phyloP scores from a whole-genome alignment of 331 rosid genomes.

The Arachis monticola region DNA sequence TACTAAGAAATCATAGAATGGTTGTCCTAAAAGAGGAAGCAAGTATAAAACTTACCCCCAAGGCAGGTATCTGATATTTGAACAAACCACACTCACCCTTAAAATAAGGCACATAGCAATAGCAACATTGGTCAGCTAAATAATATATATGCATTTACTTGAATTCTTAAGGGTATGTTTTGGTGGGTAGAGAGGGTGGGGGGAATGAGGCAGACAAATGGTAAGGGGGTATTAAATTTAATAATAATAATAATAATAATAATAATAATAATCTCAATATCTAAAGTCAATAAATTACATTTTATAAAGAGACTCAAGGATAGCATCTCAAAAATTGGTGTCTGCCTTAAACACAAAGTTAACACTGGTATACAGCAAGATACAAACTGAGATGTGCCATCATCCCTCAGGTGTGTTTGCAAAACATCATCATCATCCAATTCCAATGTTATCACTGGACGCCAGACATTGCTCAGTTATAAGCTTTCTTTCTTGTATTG shows the following conservation, averaged over 20 bases:
- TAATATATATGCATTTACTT: slow-evolving; percentile 39
- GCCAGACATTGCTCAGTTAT: slow-evolving; percentile 13
- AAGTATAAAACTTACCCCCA: slow-evolving; percentile 1
- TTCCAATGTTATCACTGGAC: slow-evolving; percentile 29
- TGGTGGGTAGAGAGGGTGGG: neutral
- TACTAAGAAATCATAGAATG: neutral
- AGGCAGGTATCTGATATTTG: too few relatives aligned
- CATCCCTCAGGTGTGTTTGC: slow-evolving; percentile 40
- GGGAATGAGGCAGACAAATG: neutral
- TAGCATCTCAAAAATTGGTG: slow-evolving; percentile 67
- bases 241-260: slow-evolving; percentile 38
- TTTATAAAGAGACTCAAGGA: slow-evolving; percentile 58
- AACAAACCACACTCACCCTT: too few relatives aligned
- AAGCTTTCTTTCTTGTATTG: slow-evolving; percentile 9
- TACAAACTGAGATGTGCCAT: slow-evolving; percentile 48
- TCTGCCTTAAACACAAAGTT: slow-evolving; percentile 52
- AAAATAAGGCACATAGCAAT: slow-evolving; percentile 12
- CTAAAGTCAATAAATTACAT: slow-evolving; percentile 55
- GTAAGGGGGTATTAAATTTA: slow-evolving; percentile 32
- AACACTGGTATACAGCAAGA: slow-evolving; percentile 57
- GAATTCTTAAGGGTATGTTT: slow-evolving; percentile 19
- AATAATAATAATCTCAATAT: slow-evolving; percentile 34
- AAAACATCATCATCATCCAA: slow-evolving; percentile 25
- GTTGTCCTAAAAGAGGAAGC: neutral
- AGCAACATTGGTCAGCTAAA: slow-evolving; percentile 16